A percentile compares a stretch with the other conserved stretches of the same genome.
Conservation (phyloP, 2,329 filamentous ascomycete species). For the Sphaerulina musiva region DNA sequence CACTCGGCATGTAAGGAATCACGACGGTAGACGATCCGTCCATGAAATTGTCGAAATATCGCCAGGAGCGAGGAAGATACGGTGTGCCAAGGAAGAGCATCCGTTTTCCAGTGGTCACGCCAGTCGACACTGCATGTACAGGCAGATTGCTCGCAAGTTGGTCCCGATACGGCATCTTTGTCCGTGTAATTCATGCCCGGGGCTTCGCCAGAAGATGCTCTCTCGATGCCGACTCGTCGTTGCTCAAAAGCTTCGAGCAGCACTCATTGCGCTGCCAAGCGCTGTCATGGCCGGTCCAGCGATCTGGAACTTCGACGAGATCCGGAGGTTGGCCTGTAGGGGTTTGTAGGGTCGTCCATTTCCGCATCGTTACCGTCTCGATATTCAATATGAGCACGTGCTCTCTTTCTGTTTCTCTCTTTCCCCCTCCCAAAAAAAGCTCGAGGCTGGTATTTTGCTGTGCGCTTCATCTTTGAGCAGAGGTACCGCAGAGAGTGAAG, state of each 20-base stretch:
- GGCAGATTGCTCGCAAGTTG: constrained; percentile 51
- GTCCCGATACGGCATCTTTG: constrained; percentile 39
- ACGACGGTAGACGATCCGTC: background rate
- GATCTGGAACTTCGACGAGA: constrained; percentile 28
- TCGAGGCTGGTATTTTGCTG: constrained; percentile 8
- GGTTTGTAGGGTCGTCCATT: background rate
- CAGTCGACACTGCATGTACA: constrained; percentile 52
- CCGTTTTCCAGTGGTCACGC: constrained; percentile 67
- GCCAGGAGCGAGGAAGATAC: constrained; percentile 60
- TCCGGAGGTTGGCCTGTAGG: background rate
- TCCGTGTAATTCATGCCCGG: constrained; percentile 35
- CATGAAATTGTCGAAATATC: constrained; percentile 7
- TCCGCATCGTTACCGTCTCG: constrained; percentile 6
- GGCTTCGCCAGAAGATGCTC: constrained; percentile 46
- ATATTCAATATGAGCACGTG: constrained; percentile 17
- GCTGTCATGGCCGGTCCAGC: constrained; percentile 35
- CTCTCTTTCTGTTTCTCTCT: constrained; percentile 1
- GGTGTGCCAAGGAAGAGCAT: constrained; percentile 59
- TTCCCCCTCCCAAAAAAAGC: constrained; percentile 8
- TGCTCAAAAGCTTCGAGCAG: constrained; percentile 48
- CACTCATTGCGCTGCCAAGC: constrained; percentile 59
- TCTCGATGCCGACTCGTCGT: constrained; percentile 45
- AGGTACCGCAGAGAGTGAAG: background rate
- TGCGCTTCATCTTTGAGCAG: background rate
- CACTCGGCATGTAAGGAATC: too few species aligned